These are phyloP conservation scores for Tricholoma matsutake DNA, from an alignment of 768 basidiomycete genomes.

Conservation along the genomic window DNA sequence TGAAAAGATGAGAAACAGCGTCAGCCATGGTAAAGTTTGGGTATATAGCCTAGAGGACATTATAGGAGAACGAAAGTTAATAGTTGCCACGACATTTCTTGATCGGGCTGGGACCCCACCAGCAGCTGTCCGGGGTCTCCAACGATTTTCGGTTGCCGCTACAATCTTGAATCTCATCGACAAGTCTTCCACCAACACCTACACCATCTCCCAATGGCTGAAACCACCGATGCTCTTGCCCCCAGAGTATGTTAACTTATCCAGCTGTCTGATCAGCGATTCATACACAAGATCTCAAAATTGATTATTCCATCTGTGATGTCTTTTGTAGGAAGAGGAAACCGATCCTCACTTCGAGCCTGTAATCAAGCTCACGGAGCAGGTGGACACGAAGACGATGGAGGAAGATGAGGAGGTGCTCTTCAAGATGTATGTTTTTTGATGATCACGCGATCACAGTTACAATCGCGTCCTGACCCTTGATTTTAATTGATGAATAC, in stretches of 20 bases:
- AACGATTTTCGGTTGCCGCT: slow-evolving; percentile 6
- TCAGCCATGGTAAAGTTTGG: slow-evolving; percentile 36
- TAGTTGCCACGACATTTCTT: not conserved
- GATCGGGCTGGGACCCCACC: slow-evolving; percentile 14
- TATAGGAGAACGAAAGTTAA: slow-evolving; percentile 2
- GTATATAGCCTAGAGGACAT: slow-evolving; percentile 26
- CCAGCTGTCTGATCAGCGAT: slow-evolving; percentile 20
- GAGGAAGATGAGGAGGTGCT: slow-evolving; percentile 92
- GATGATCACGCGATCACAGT: slow-evolving; percentile 35
- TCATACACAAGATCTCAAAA: slow-evolving; percentile 5
- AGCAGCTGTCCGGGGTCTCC: slow-evolving; percentile 15
- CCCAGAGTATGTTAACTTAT: slow-evolving; percentile 57
- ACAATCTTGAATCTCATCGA: not conserved
- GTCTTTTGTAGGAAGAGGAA: slow-evolving; percentile 62
- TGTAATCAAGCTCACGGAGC: slow-evolving; percentile 93
- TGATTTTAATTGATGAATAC: slow-evolving; percentile 12
- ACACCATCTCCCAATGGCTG: slow-evolving; percentile 42
- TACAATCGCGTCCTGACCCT: slow-evolving; percentile 26
- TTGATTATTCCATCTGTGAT: slow-evolving; percentile 13
- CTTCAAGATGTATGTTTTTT: slow-evolving; percentile 87
- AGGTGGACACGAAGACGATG: slow-evolving; percentile 90
- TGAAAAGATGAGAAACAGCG: slow-evolving; percentile 40
- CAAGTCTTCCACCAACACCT: slow-evolving; percentile 1
- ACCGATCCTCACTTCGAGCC: slow-evolving; percentile 92
- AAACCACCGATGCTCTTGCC: slow-evolving; percentile 59